Conservation (phyloP, 306 rosid genomes). For the Acacia crassicarpa region DNA sequence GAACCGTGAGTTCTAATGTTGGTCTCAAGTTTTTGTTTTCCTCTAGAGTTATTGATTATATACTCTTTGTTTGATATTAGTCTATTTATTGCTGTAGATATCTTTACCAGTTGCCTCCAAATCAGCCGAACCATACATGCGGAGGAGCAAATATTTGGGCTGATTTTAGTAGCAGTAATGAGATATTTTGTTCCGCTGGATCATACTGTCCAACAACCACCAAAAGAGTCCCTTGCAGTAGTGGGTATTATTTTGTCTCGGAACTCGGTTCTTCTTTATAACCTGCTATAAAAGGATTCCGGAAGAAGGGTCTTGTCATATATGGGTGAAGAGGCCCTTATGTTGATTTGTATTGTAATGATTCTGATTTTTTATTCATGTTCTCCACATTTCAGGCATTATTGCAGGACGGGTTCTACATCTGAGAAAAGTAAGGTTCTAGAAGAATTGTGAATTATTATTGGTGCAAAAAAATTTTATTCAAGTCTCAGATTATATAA, state of each 20-base stretch:
- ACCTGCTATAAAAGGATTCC: constrained; percentile 13
- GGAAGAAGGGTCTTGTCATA: background rate
- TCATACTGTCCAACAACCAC: constrained; percentile 90
- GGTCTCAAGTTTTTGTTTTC: background rate
- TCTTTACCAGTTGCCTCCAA: constrained; percentile 82
- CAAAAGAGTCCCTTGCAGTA: constrained; percentile 55
- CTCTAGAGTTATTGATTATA: background rate
- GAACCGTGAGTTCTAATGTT: constrained; percentile 82
- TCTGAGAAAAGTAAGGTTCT: constrained; percentile 69
- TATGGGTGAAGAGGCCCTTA: constrained; percentile 3
- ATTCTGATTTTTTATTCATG: constrained; percentile 30
- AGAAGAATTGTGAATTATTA: constrained; percentile 10
- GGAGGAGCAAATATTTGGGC: constrained; percentile 98
- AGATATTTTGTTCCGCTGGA: constrained; percentile 85
- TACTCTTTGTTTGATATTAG: background rate
- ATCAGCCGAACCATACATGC: constrained; percentile 79
- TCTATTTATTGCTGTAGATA: constrained; percentile 56
- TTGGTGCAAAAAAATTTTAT: background rate
- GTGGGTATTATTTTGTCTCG: constrained; percentile 66
- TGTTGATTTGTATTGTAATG: constrained; percentile 14
- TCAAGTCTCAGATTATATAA: constrained; percentile 4
- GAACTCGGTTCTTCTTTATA: constrained; percentile 17
- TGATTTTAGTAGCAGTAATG: constrained; percentile 70
- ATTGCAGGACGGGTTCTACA: constrained; percentile 92
- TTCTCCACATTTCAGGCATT: constrained; percentile 60